Conservation (phyloP, 768 basidiomycete genomes). For the Mycena maculata region DNA sequence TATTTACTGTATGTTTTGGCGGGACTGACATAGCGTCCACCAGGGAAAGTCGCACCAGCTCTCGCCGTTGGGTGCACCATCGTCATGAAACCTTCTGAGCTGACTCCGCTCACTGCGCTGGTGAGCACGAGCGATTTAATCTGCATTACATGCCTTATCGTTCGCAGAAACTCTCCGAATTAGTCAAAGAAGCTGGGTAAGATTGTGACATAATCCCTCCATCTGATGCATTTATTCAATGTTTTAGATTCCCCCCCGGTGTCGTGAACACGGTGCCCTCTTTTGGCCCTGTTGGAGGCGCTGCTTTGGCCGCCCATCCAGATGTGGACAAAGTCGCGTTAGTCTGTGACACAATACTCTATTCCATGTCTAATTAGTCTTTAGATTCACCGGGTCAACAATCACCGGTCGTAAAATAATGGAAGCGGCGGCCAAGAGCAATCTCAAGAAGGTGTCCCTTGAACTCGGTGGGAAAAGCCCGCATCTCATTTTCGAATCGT, state of each 20-base stretch:
- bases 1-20: slow-evolving; percentile 51
- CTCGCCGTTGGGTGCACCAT: slow-evolving; percentile 92
- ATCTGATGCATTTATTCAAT: slow-evolving; percentile 27
- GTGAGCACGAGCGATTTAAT: slow-evolving; percentile 50
- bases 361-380: not conserved
- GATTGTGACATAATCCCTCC: slow-evolving; percentile 28
- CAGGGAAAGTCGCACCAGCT: slow-evolving; percentile 95
- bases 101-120: slow-evolving; percentile 86
- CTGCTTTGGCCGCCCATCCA: slow-evolving; percentile 82
- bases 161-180: slow-evolving; percentile 80
- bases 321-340: slow-evolving; percentile 91
- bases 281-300: slow-evolving; percentile 83
- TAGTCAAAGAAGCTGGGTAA: slow-evolving; percentile 87
- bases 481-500: slow-evolving; percentile 89
- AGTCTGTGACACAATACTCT: not conserved
- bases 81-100: slow-evolving; percentile 94
- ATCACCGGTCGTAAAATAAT: slow-evolving; percentile 90
- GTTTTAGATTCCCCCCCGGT: slow-evolving; percentile 84
- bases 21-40: slow-evolving; percentile 37
- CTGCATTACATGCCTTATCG: slow-evolving; percentile 8
- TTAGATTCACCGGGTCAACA: slow-evolving; percentile 95
- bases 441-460: slow-evolving; percentile 94
- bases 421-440: slow-evolving; percentile 92
- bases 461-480: slow-evolving; percentile 96
- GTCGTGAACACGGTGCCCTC: slow-evolving; percentile 92